Evolutionary conservation across 371 early-diverging fungal genomes (phyloP), one percentile per base, ranked within the genome.

Genomic region (Apophysomyces ossiformis): DNA sequence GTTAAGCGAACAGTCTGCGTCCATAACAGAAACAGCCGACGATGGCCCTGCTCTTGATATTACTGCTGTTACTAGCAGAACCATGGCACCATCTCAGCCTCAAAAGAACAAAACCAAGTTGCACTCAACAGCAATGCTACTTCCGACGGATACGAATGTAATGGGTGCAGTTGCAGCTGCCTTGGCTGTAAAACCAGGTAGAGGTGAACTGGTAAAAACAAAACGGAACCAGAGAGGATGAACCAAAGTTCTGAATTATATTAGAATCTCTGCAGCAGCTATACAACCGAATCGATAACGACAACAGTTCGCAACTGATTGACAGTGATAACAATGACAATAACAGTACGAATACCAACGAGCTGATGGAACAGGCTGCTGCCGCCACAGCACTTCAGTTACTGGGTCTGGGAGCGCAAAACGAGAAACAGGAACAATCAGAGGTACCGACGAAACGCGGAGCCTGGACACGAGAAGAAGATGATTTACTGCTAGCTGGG

Each of bases 391-490:
- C 67, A 2, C 54, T 70, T 4, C 69, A 67, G 57, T 39, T 66
- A 16, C 15, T 61, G 15, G 67, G 64, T 2, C 50, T 68, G 61
- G 64, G 63, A 13, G 57, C 35, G 11, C 61, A 69, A n/a, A 59
- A 47, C 37, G 46, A 46, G 26, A 18, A 16, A 44, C 61, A 18
- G 7, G 61, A 36, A 26, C 21, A 26, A 16, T 16, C 4, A n/a
- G 64, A 64, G n/a, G 18, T 54, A 16, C 43, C 54, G 38, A 38
- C 60, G 12, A 68, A 68, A 56, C 63, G 63, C 21, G 78, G 78
- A n/a, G 60, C 66, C 26, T 81, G 81, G 81, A 81, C 81, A 18
- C 54, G 65, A 16, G 78, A 81, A 68, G 81, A 81, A 64, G 81
- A 81, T 57, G 81, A 81, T 4, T 57, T 78, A 32, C 64, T 81